A percentile compares a stretch with the other conserved stretches of the same genome.
These are phyloP conservation scores for Yarrowia phangngaensis DNA, from an alignment of 805 yeast genomes.

Conservation along the genomic window DNA sequence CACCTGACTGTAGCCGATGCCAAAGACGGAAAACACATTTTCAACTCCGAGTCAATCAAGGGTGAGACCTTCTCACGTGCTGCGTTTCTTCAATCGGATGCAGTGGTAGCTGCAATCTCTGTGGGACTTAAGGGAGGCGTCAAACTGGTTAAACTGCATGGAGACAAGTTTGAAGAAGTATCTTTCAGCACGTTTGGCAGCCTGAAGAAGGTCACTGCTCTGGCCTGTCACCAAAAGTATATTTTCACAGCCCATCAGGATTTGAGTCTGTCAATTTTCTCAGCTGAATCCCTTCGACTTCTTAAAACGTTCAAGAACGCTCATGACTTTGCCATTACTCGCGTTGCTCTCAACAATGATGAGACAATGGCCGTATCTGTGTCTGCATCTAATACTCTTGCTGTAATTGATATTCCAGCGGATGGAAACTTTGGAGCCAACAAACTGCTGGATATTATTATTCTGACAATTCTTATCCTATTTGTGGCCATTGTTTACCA, in stretches of 20 bases:
- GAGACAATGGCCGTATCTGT: slow-evolving; percentile 66
- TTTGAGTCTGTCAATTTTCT: slow-evolving; percentile 58
- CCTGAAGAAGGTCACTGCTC: slow-evolving; percentile 43
- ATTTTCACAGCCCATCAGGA: slow-evolving; percentile 63
- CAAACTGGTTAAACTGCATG: slow-evolving; percentile 19
- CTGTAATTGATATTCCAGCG: slow-evolving; percentile 56
- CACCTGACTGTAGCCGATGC: slow-evolving; percentile 50
- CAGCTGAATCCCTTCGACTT: slow-evolving; percentile 49
- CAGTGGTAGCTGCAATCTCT: slow-evolving; percentile 5
- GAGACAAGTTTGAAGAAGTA: slow-evolving; percentile 4
- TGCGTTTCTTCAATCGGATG: background rate
- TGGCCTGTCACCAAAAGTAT: slow-evolving; percentile 49
- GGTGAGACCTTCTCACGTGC: slow-evolving; percentile 20
- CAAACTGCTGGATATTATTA: slow-evolving; percentile 30
- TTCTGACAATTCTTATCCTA: slow-evolving; percentile 34
- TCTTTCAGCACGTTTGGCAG: slow-evolving; percentile 7
- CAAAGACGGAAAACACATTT: slow-evolving; percentile 33
- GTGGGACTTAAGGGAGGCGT: slow-evolving; percentile 10
- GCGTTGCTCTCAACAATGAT: slow-evolving; percentile 62
- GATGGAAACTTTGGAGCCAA: slow-evolving; percentile 33
- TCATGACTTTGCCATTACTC: slow-evolving; percentile 76
- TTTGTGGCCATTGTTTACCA: slow-evolving; percentile 32
- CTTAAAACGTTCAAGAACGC: slow-evolving; percentile 54
- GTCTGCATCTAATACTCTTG: slow-evolving; percentile 72
- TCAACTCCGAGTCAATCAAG: slow-evolving; percentile 16